Evolutionary conservation across 1,284 basidiomycete species (phyloP).

Genomic region (Tilletia caries): DNA sequence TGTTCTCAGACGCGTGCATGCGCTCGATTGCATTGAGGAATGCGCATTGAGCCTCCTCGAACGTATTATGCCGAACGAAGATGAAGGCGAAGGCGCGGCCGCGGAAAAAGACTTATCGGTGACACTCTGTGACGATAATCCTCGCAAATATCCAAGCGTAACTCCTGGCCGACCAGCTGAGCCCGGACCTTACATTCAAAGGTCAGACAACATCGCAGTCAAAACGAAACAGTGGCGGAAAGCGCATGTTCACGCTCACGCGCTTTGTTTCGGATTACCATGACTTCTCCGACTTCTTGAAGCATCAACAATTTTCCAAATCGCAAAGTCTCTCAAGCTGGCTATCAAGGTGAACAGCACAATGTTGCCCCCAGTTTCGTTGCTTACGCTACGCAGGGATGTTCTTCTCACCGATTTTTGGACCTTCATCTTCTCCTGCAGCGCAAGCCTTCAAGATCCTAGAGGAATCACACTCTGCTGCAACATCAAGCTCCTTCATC

Average conservation of each 20-base stretch:
- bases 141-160: no score
- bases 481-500: not conserved
- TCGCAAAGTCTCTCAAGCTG: not conserved
- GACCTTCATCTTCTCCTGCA: not conserved
- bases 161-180: no score
- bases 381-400: no score
- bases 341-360: not conserved
- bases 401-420: no score
- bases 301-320: not conserved
- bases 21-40: not conserved
- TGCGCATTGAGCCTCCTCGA: not conserved
- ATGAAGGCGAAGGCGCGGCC: not conserved
- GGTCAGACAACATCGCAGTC: no score
- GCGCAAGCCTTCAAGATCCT: slow-evolving; percentile 6
- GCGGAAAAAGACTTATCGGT: not conserved
- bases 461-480: not conserved
- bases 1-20: not conserved
- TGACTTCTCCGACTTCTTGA: no score
- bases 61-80: not conserved
- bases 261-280: no score
- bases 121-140: no score
- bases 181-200: no score
- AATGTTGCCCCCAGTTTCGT: no score
- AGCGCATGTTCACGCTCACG: no score
- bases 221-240: no score